phyloP scores from a whole-genome alignment of 1,139 yeast genomes.

The Hanseniaspora gamundiae region DNA sequence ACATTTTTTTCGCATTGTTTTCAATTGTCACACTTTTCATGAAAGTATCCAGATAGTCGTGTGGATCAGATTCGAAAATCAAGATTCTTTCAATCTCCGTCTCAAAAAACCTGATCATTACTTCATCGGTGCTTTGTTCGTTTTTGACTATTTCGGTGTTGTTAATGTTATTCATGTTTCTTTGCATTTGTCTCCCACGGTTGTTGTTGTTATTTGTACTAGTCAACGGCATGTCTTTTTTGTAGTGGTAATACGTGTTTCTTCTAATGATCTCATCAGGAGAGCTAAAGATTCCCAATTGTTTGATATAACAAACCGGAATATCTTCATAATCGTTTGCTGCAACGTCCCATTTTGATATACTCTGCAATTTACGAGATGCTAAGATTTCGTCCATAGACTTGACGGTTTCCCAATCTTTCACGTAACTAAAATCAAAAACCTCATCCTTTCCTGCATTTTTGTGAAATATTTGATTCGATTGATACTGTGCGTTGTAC shows the following conservation, averaged over 20 bases:
- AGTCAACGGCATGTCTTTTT: not conserved
- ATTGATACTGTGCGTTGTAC: not conserved
- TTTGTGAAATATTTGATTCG: not conserved
- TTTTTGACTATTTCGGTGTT: slow-evolving; percentile 4
- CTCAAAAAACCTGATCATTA: not conserved
- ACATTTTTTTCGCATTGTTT: slow-evolving; percentile 1
- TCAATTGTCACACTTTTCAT: slow-evolving; percentile 1
- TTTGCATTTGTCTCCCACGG: slow-evolving; percentile 2
- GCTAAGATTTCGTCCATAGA: not conserved
- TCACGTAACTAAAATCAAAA: not conserved
- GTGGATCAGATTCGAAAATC: not conserved
- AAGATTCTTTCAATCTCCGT: slow-evolving; percentile 2
- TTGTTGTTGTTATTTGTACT: not conserved
- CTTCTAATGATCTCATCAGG: slow-evolving; percentile 6
- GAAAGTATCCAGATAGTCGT: not conserved
- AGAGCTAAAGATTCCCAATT: not conserved
- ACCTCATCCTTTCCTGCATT: not conserved
- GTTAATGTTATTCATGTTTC: not conserved
- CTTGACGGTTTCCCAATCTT: not conserved
- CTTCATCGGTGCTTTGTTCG: not conserved
- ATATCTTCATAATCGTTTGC: not conserved
- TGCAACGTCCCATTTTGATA: not conserved
- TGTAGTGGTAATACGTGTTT: slow-evolving; percentile 3
- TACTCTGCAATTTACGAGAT: not conserved
- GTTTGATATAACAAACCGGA: not conserved